phyloP scores from a whole-genome alignment of 441 rosid species.

The Hura crepitans region DNA sequence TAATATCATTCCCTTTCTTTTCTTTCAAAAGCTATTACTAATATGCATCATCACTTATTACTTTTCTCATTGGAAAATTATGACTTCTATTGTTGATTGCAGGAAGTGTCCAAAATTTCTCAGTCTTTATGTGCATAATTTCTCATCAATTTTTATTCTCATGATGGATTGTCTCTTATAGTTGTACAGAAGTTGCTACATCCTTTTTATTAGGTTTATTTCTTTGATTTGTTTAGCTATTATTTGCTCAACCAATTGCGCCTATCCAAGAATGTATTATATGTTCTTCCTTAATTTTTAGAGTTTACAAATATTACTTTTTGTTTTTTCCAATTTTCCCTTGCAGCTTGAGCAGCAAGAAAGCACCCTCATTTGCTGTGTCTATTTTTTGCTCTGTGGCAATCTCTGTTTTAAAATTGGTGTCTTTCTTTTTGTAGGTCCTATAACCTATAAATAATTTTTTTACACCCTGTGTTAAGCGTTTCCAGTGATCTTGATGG shows the following conservation, averaged over 20 bases:
- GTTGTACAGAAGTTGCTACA: neutral
- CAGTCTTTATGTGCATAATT: neutral
- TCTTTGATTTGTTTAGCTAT: neutral
- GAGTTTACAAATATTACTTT: neutral
- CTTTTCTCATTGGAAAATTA: neutral
- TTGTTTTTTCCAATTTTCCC: neutral
- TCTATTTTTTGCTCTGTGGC: neutral
- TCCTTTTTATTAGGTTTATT: neutral
- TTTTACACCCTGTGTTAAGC: neutral
- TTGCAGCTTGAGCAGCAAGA: neutral
- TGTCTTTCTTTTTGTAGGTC: neutral
- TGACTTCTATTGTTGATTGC: neutral
- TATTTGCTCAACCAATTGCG: neutral
- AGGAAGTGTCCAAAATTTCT: neutral
- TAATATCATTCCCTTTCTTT: neutral
- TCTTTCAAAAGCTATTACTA: neutral
- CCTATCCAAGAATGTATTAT: neutral
- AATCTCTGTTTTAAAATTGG: neutral
- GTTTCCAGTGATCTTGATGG: neutral
- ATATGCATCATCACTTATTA: no score
- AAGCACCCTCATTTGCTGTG: neutral
- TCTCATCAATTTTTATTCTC: neutral
- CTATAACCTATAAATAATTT: neutral
- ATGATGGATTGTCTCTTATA: neutral
- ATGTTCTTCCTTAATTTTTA: neutral